phyloP scores from a whole-genome alignment of 768 basidiomycete species.

The Hypholoma sublateritium region DNA sequence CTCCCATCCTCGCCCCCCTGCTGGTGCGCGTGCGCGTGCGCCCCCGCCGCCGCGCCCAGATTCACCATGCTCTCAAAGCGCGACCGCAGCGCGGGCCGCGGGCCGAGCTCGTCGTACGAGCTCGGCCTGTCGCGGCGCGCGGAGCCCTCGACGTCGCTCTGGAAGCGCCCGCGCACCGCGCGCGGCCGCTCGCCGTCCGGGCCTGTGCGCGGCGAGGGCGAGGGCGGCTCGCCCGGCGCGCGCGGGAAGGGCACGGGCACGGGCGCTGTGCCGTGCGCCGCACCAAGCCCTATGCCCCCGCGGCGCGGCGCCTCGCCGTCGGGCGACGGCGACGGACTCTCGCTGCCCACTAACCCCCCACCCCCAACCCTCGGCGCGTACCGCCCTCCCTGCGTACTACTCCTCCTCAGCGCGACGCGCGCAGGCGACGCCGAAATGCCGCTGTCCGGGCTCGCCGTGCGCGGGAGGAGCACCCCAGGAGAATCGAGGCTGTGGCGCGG shows the following conservation, averaged over 20 bases:
- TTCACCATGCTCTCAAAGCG: conserved; percentile 77
- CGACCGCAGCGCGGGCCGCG: conserved; percentile 43
- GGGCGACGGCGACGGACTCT: conserved; percentile 23
- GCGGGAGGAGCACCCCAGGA: conserved; percentile 44
- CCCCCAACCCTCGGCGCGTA: not conserved
- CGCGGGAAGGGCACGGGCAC: conserved; percentile 63
- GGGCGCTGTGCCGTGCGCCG: not conserved
- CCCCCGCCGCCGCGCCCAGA: conserved; percentile 47
- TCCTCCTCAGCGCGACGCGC: conserved; percentile 53
- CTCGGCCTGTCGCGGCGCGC: conserved; percentile 55
- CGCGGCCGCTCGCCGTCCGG: conserved; percentile 22
- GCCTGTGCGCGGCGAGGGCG: conserved; percentile 13
- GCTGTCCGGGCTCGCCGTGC: conserved; percentile 62
- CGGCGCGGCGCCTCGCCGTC: conserved; percentile 16
- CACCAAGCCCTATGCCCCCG: not conserved
- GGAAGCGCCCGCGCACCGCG: conserved; percentile 61
- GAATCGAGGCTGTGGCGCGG: conserved; percentile 64
- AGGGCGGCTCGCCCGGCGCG: conserved; percentile 20
- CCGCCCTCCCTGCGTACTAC: conserved; percentile 46
- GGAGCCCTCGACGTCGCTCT: conserved; percentile 69
- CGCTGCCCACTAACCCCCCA: not conserved
- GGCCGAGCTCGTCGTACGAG: conserved; percentile 68
- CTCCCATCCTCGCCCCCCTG: conserved; percentile 63
- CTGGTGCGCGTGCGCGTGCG: conserved; percentile 69
- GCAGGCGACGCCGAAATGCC: conserved; percentile 30